Evolutionary conservation across 1,284 basidiomycete genomes (phyloP), one percentile per base, ranked within the genome.

Genomic region (Sanguinoderma infundibulare): DNA sequence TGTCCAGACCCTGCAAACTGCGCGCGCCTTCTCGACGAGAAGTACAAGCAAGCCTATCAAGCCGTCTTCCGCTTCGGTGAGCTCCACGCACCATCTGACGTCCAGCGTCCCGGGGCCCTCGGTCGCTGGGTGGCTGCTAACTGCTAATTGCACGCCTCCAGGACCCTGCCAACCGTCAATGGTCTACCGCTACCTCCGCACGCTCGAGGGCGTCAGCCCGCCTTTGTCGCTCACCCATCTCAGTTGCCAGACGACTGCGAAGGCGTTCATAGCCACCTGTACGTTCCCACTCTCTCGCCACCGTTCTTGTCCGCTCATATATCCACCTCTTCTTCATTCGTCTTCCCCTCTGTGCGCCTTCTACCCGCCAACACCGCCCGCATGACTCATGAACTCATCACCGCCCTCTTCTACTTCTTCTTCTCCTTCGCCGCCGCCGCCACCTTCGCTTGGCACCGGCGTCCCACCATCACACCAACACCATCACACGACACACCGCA

Each of bases 21-120:
- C 72, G 95, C 95, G 20, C 83, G 87, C n/a, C 77, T 91, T n/a
- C 83, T 98, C 8, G 94, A 97, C 70, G 96, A 97, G 64, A 96
- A 96, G 73, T 98, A 95, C 94, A 81, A 87, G 44, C 90, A 92
- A 69, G 95, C 94, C 0, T 96, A 96, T 71, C 84, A 88, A 55
- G 86, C 93, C 15, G 90, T 95, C 17, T 94, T 95, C 72, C 85
- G 95, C 47, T 97, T 95, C 74, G 95, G 93, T 61, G 20, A 35
- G 60, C 85, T 20, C 17, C 14, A 5, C 8, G 44, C 39, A 8
- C 24, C 7, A 42, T 53, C 80, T 56, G 20, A 51, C 49, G 28
- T 50, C 22, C 34, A 24, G 28, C 51, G n/a, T n/a, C n/a, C n/a
- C n/a, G 30, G 26, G 35, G 35, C 28, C 9, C 38, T n/a, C 30